Percentiles rank a stretch among this genome's conserved stretches.
Evolutionary conservation across 768 basidiomycete genomes (phyloP).

Genomic region (Suillus luteus): DNA sequence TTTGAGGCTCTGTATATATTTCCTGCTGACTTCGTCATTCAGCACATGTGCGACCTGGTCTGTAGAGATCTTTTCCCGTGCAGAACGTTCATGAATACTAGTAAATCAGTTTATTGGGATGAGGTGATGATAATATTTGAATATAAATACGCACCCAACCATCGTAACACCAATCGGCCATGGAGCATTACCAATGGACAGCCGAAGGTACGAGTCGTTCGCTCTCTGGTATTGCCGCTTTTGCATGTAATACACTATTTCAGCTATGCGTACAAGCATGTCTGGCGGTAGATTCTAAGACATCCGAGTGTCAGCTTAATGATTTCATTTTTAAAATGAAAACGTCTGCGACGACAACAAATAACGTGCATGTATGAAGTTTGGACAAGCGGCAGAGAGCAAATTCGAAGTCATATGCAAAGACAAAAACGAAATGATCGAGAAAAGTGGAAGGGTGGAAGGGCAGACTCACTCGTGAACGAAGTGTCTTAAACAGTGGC

Average conservation of each 20-base stretch:
- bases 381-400: not conserved
- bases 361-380: not conserved
- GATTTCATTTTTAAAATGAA: not conserved
- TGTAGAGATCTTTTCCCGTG: slow-evolving; percentile 95
- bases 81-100: slow-evolving; percentile 96
- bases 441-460: not conserved
- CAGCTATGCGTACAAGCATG: slow-evolving; percentile 82
- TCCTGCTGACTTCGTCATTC: slow-evolving; percentile 98
- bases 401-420: slow-evolving; percentile 7
- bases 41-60: slow-evolving; percentile 98
- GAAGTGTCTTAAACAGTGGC: slow-evolving; percentile 88
- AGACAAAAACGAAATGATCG: not conserved
- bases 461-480: slow-evolving; percentile 71
- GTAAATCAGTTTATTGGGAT: not conserved
- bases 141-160: slow-evolving; percentile 74
- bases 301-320: not conserved
- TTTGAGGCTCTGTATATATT: slow-evolving; percentile 98
- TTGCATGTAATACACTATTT: slow-evolving; percentile 97
- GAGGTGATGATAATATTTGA: not conserved
- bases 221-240: slow-evolving; percentile 92
- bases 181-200: slow-evolving; percentile 97
- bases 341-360: not conserved
- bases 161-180: slow-evolving; percentile 99
- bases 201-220: slow-evolving; percentile 94
- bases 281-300: slow-evolving; percentile 75